Evolutionary conservation across 805 yeast genomes (phyloP).

Genomic region (Kuraishia molischiana): DNA sequence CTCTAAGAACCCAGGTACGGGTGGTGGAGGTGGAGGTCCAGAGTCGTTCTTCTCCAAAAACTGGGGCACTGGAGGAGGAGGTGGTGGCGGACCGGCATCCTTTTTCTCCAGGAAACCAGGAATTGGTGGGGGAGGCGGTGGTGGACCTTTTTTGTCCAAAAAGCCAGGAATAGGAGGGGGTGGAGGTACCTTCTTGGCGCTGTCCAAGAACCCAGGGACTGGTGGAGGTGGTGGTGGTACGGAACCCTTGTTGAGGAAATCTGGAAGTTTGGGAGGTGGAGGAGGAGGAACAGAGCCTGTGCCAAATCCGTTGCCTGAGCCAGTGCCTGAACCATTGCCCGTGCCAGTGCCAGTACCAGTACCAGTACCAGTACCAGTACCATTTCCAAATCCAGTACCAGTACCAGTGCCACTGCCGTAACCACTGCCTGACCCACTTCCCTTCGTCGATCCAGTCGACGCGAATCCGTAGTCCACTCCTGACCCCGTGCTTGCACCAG

Average conservation of each 20-base stretch:
- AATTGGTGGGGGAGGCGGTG: slow-evolving; percentile 15
- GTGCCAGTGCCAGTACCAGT: slow-evolving; percentile 13
- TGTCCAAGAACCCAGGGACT: slow-evolving; percentile 7
- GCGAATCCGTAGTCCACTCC: not conserved
- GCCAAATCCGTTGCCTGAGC: slow-evolving; percentile 5
- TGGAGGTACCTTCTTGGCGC: no score
- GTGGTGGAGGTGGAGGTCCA: slow-evolving; percentile 4
- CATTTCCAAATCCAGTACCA: slow-evolving; percentile 1
- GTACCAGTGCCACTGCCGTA: not conserved
- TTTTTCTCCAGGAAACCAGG: slow-evolving; percentile 2
- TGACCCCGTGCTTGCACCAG: not conserved
- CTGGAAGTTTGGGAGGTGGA: slow-evolving; percentile 7
- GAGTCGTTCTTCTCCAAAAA: not conserved
- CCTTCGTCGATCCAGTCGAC: not conserved
- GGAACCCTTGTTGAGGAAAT: slow-evolving; percentile 8
- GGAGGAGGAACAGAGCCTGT: slow-evolving; percentile 7
- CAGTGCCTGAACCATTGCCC: slow-evolving; percentile 23
- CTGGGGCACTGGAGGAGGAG: slow-evolving; percentile 5
- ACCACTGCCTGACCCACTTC: not conserved
- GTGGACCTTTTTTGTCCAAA: no score
- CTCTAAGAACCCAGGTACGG: not conserved
- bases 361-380: not conserved
- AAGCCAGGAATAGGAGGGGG: slow-evolving; percentile 8
- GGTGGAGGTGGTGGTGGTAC: slow-evolving; percentile 20
- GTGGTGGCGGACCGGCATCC: slow-evolving; percentile 6